Evolutionary conservation across 192 early-diverging fungal genomes (phyloP), one percentile per base, ranked within the genome.

Genomic region (Entomortierella parvispora): DNA sequence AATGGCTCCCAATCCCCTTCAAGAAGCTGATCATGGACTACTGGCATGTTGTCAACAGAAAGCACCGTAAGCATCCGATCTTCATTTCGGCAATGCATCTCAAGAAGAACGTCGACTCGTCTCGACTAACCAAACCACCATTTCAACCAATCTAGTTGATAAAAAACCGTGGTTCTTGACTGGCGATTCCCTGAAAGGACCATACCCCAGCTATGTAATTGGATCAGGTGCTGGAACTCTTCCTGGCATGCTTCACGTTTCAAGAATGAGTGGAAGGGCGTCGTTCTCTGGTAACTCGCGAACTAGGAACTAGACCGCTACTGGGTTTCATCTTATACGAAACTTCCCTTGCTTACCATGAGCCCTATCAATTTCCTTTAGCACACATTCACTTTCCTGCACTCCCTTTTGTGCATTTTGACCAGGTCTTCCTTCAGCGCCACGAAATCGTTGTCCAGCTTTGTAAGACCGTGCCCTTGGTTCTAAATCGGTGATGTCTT

Each of bases 21-120:
- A 77, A 77, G 32, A 77, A 77, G 26, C 31, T 77, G 20, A 58
- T 77, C 51, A 77, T 77, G 74, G 74, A 77, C 31, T 77, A 77
- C 49, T 60, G 68, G 17, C 74, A 77, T 34, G 74, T 77, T 18
- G 49, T 62, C 40, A 56, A 68, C 54, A 53, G 65, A 28, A 77
- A 64, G 11, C 60, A 68, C 25, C 52, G 65, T 68, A 77, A 12
- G 50, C 4, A 49, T 49, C n/a, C 14, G 28, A 18, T 32, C 32
- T n/a, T 18, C n/a, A n/a, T n/a, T n/a, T n/a, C n/a, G n/a, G n/a
- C n/a, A n/a, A n/a, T n/a, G n/a, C n/a, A n/a, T n/a, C n/a, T n/a
- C n/a, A n/a, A n/a, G n/a, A n/a, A n/a, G n/a, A n/a, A n/a, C n/a
- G n/a, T n/a, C n/a, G n/a, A n/a, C n/a, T n/a, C n/a, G n/a, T n/a